These are phyloP conservation scores for Blastomyces emzantsi DNA, from an alignment of 2,329 filamentous ascomycete species.

Conservation along the genomic window DNA sequence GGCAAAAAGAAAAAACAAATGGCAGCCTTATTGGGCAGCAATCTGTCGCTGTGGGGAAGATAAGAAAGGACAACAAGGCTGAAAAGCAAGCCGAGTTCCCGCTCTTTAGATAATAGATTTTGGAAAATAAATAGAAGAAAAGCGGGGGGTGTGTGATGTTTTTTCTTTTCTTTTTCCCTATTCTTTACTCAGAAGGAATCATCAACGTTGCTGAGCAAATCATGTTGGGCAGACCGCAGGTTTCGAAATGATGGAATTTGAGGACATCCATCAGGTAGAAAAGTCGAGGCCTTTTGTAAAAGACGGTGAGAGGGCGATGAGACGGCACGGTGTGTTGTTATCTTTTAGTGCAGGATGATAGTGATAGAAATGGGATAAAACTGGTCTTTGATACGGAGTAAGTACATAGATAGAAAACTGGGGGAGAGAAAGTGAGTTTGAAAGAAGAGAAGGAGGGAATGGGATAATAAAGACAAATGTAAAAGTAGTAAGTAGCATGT, in stretches of 20 bases:
- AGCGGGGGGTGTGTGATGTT: not conserved
- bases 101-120: not conserved
- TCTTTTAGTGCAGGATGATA: not conserved
- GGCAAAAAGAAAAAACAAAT: not conserved
- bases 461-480: too few relatives aligned
- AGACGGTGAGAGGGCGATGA: constrained; percentile 3
- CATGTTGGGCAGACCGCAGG: constrained; percentile 3
- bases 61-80: not conserved
- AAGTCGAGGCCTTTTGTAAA: not conserved
- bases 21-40: constrained; percentile 3
- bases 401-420: not conserved
- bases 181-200: not conserved
- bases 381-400: not conserved
- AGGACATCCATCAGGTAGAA: not conserved
- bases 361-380: not conserved
- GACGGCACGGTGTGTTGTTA: not conserved
- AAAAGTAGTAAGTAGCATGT: too few relatives aligned
- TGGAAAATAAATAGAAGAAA: not conserved
- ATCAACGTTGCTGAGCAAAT: too few relatives aligned
- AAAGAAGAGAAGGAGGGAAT: too few relatives aligned
- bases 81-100: not conserved
- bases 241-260: not conserved
- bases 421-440: too few relatives aligned
- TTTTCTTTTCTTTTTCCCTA: not conserved
- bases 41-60: not conserved